Evolutionary conservation across 345 rosid species (phyloP).

Genomic region (Eucalyptus cloeziana): DNA sequence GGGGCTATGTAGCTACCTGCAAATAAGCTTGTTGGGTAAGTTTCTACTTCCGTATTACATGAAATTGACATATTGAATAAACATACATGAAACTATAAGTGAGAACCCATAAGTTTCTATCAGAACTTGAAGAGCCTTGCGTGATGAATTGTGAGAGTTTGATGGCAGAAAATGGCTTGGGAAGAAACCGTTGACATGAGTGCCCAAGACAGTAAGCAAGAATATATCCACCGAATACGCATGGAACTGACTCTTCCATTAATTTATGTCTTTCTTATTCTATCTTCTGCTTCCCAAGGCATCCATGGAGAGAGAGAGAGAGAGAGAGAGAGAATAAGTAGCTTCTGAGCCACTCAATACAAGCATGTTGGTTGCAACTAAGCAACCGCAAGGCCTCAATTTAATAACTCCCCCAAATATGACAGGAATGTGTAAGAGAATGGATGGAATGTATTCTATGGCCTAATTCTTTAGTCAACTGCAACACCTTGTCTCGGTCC

Average conservation of each 20-base stretch:
- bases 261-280: not conserved
- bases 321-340: slow-evolving; percentile 4
- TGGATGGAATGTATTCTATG: not conserved
- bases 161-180: not conserved
- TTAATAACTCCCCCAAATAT: not conserved
- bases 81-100: not conserved
- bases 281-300: slow-evolving; percentile 8
- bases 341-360: slow-evolving; percentile 26
- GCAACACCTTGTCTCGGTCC: not conserved
- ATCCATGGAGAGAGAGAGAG: not conserved
- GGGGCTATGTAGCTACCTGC: not conserved
- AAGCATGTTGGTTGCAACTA: slow-evolving; percentile 13
- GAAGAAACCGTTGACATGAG: not conserved
- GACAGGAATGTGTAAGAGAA: not conserved
- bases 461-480: not conserved
- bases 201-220: not conserved
- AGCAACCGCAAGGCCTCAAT: not conserved
- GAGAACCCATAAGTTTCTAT: not conserved
- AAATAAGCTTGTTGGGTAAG: not conserved
- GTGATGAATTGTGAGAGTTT: not conserved
- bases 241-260: not conserved
- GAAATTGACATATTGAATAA: not conserved
- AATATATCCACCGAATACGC: not conserved
- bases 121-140: not conserved
- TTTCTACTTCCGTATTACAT: not conserved